Percentiles rank a stretch among this genome's conserved stretches.
phyloP scores from a whole-genome alignment of 108 stramenopile species.

The Stephanodiscus triporus region DNA sequence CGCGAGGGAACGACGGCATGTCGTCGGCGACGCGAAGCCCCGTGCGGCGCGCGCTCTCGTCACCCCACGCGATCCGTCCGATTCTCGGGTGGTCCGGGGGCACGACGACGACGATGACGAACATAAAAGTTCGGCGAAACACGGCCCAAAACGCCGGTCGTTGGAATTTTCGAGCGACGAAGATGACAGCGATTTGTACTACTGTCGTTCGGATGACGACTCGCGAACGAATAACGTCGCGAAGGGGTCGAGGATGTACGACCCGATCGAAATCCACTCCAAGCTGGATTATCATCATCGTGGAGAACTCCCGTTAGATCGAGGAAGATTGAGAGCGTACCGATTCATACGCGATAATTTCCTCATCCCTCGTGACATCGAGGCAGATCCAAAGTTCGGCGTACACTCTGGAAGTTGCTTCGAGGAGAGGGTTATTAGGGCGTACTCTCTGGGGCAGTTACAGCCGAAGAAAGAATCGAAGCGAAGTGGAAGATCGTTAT shows the following conservation, averaged over 20 bases:
- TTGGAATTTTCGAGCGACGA: conserved; percentile 1
- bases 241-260: conserved; percentile 16
- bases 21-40: conserved; percentile 8
- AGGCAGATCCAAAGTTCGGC: conserved; percentile 58
- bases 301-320: conserved; percentile 45
- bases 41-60: conserved; percentile 32
- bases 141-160: not conserved
- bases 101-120: not conserved
- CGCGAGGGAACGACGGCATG: not conserved
- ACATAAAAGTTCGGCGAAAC: not conserved
- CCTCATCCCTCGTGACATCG: conserved; percentile 62
- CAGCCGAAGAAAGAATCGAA: conserved; percentile 19
- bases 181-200: conserved; percentile 12
- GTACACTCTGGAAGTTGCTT: conserved; percentile 71
- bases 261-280: conserved; percentile 64
- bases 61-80: conserved; percentile 15
- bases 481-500: conserved; percentile 1
- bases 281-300: conserved; percentile 60
- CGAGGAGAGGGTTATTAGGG: conserved; percentile 71
- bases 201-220: conserved; percentile 40
- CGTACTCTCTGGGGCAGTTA: conserved; percentile 62
- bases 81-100: too few species aligned
- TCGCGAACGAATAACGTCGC: not conserved
- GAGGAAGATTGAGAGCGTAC: conserved; percentile 44
- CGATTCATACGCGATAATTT: conserved; percentile 61